These are phyloP conservation scores for Musa beccarii DNA, from an alignment of 176 grass and related monocot genomes.

Conservation along the genomic window DNA sequence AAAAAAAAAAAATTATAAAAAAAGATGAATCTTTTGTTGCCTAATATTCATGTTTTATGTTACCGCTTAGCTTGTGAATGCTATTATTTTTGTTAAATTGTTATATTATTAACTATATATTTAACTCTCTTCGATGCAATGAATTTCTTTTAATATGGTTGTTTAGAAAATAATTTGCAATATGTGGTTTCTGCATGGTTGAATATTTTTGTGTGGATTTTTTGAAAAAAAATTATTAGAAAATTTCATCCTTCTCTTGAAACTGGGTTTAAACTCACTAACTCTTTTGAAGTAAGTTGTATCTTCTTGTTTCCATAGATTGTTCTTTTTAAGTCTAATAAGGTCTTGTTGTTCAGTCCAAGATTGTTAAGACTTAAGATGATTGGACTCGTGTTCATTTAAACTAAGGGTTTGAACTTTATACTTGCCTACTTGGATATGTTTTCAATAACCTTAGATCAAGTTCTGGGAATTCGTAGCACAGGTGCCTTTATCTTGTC, in stretches of 20 bases:
- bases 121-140: background rate
- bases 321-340: background rate
- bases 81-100: background rate
- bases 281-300: background rate
- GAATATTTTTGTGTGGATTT: no score
- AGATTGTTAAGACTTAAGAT: background rate
- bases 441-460: background rate
- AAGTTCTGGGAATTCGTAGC: background rate
- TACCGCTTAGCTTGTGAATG: background rate
- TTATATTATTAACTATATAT: background rate
- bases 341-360: background rate
- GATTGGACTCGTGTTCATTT: background rate
- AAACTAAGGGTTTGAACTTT: background rate
- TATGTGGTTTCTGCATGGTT: no score
- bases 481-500: background rate
- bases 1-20: no score
- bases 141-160: background rate
- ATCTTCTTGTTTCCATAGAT: background rate
- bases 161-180: background rate
- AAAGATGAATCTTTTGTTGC: background rate
- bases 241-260: background rate
- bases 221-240: no score
- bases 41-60: slow-evolving; percentile 15
- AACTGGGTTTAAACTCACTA: background rate
- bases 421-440: background rate